Evolutionary conservation across 202 grass and related monocot species (phyloP).

Genomic region (Zizania palustris): DNA sequence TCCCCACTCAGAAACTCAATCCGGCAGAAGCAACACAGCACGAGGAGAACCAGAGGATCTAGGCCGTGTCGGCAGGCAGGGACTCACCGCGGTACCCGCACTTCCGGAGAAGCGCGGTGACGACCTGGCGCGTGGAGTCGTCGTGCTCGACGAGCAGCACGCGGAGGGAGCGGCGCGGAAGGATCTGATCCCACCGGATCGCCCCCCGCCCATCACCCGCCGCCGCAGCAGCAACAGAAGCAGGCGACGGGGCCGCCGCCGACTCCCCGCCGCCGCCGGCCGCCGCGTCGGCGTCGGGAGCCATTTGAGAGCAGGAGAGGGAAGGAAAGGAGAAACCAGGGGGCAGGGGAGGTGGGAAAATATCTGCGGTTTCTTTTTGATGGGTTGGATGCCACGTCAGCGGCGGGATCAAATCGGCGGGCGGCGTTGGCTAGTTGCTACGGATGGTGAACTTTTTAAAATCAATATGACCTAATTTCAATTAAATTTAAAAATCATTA

Average conservation of each 20-base stretch:
- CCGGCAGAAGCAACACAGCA: neutral
- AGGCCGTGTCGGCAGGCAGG: neutral
- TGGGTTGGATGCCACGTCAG: conserved; percentile 52
- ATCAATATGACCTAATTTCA: too few relatives aligned
- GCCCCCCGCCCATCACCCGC: conserved; percentile 9
- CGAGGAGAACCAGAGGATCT: neutral
- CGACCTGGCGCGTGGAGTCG: conserved; percentile 89
- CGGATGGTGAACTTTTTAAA: too few relatives aligned
- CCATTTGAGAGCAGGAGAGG: conserved; percentile 21
- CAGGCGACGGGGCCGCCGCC: neutral
- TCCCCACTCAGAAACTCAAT: conserved; percentile 1
- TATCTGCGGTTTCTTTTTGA: conserved; percentile 39
- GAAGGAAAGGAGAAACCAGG: too few relatives aligned
- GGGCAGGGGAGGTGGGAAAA: conserved; percentile 21
- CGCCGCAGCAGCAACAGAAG: neutral
- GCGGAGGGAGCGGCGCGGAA: conserved; percentile 70
- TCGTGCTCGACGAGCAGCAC: conserved; percentile 96
- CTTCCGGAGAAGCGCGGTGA: conserved; percentile 93
- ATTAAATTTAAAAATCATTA: too few relatives aligned
- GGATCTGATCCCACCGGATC: conserved; percentile 80
- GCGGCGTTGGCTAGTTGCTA: too few relatives aligned
- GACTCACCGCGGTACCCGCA: conserved; percentile 84
- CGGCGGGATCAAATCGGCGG: neutral
- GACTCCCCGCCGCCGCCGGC: conserved; percentile 1
- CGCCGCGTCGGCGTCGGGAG: conserved; percentile 34